phyloP scores from a whole-genome alignment of 352 stramenopile species.

The Globisporangium spiculum region DNA sequence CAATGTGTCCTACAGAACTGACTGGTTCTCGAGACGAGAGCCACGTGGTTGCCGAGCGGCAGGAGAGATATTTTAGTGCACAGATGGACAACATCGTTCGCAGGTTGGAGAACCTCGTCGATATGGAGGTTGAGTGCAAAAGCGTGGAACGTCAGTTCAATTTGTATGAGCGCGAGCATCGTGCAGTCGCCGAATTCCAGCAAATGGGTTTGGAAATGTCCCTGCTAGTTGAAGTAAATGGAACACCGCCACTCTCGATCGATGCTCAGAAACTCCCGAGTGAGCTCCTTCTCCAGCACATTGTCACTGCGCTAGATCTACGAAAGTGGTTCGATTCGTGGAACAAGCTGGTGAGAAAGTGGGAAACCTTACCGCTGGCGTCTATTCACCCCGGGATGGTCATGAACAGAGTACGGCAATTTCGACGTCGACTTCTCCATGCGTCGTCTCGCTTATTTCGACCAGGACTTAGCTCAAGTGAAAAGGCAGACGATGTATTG shows the following conservation, averaged over 20 bases:
- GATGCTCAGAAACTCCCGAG: constrained; percentile 30
- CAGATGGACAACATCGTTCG: constrained; percentile 27
- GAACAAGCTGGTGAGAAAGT: constrained; percentile 44
- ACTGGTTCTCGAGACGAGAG: not conserved
- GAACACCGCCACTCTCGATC: not conserved
- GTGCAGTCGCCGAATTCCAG: constrained; percentile 24
- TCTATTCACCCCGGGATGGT: constrained; percentile 44
- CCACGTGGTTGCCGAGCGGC: not conserved
- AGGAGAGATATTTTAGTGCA: not conserved
- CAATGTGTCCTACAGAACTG: constrained; percentile 25
- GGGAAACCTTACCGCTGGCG: constrained; percentile 33
- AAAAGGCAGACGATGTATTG: constrained; percentile 1
- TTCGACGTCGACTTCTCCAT: constrained; percentile 42
- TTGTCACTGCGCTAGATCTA: constrained; percentile 55
- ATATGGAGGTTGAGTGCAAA: constrained; percentile 41
- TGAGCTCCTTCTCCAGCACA: constrained; percentile 47
- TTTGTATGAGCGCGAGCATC: constrained; percentile 49
- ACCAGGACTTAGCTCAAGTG: constrained; percentile 14
- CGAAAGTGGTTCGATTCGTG: constrained; percentile 55
- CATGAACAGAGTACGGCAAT: constrained; percentile 58
- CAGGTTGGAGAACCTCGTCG: constrained; percentile 48
- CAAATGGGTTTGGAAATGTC: not conserved
- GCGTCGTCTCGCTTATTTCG: constrained; percentile 35
- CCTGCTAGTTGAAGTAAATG: not conserved
- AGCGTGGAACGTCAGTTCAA: constrained; percentile 37